Conservation (phyloP, 192 early-diverging fungal species). For the Coemansia guatemalensis region DNA sequence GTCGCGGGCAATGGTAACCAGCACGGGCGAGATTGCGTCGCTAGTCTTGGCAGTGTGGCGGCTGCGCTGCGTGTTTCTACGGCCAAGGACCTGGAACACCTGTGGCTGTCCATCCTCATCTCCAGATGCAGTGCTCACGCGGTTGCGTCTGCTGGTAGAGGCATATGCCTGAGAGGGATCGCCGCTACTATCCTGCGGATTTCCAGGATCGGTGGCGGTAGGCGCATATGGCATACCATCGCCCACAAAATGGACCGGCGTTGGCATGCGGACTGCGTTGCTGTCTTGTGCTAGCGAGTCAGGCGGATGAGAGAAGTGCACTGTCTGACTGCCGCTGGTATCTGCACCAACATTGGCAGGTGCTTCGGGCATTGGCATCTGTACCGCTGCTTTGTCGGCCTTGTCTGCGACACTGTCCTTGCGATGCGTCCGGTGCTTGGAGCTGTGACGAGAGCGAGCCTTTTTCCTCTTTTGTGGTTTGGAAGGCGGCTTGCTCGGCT, state of each 20-base stretch:
- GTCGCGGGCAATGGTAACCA: slow-evolving; percentile 37
- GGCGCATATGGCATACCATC: neutral
- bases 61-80: slow-evolving; percentile 16
- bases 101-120: slow-evolving; percentile 17
- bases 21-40: slow-evolving; percentile 29
- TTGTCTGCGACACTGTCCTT: neutral
- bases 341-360: neutral
- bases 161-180: slow-evolving; percentile 1
- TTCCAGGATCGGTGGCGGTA: neutral
- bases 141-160: slow-evolving; percentile 1
- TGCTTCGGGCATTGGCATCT: neutral
- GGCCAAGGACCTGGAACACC: slow-evolving; percentile 22
- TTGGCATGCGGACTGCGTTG: slow-evolving; percentile 7
- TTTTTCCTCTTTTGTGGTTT: neutral
- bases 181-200: neutral
- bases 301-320: slow-evolving; percentile 5
- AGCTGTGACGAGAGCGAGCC: neutral
- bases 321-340: neutral
- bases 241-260: slow-evolving; percentile 7
- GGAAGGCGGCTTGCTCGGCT: slow-evolving; percentile 1
- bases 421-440: neutral
- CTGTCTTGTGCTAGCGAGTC: neutral
- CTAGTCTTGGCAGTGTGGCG: slow-evolving; percentile 3
- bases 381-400: neutral
- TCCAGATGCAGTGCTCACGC: slow-evolving; percentile 18